Base-by-base conservation (phyloP, 2,329 filamentous ascomycete genomes). In the Arthroderma uncinatum region DNA sequence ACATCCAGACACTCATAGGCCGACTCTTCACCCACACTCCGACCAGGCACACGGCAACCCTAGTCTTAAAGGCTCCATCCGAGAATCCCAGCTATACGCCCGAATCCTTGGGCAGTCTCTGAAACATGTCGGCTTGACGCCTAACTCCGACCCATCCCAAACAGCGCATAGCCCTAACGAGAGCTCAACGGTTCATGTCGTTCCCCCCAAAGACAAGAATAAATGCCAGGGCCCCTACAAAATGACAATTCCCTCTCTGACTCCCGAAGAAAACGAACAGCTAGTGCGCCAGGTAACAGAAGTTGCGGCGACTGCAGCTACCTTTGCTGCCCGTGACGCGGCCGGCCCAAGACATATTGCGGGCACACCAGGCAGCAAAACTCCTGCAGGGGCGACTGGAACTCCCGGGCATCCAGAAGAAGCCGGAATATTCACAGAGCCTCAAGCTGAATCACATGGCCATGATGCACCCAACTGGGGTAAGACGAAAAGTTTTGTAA, bases 401-500 rank as follows among this genome's bases (percentile, higher is more conserved):
- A 69, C 71, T 9, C 64, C 73, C 42, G 62, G 65, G 2, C 73
- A 74, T 5, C 76, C 78, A 10, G 81, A 82, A 39, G 62, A 71
- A 54, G 59, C 64, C 50, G 57, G 63, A 14, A 69, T 59, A 14
- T 53, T 63, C 57, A 39, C 56, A 44, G 68, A 72, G 50, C 56
- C 71, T 25, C 74, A 78, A 47, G 72, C 76, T 55, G 67, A 69
- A 40, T 74, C 74, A 55, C 34, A 55, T 42, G 91, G 92, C 0
- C 94, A 98, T 66, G 93, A 98, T 71, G 93, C 93, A n/a, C 93
- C 93, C 3, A 98, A 98, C 70, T 98, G 93, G 93, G 89, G 92
- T 65, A 85, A 90, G 60, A 82, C 80, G 55, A 97, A 97, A 80
- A 95, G 89, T 76, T 81, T 89, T 1, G 77, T 96, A 50, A 92